These are phyloP conservation scores for Mycena alexandri DNA, from an alignment of 768 basidiomycete species.

Conservation along the genomic window DNA sequence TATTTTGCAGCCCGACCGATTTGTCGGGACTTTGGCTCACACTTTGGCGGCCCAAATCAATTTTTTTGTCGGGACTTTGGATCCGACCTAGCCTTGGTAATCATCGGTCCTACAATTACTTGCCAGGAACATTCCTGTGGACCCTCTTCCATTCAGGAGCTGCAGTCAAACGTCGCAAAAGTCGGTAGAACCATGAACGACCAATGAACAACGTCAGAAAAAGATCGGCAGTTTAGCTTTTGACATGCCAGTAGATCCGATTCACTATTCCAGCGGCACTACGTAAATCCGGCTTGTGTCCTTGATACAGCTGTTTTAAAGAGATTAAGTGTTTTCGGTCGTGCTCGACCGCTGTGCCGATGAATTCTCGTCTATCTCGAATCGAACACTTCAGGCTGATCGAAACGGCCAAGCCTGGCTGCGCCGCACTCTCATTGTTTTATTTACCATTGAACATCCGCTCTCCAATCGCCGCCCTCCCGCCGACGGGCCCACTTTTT, in stretches of 20 bases:
- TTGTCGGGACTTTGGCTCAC: too few relatives aligned
- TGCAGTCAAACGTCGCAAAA: too few relatives aligned
- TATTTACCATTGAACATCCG: constrained; percentile 20
- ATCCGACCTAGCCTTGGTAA: too few relatives aligned
- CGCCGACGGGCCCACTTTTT: constrained; percentile 17
- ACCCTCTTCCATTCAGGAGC: too few relatives aligned
- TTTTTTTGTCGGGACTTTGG: too few relatives aligned
- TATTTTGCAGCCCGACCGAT: too few relatives aligned
- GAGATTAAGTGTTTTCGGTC: constrained; percentile 18
- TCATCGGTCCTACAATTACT: too few relatives aligned
- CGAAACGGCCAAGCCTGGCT: constrained; percentile 21
- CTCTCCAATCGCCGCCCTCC: constrained; percentile 22
- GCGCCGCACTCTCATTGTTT: constrained; percentile 21
- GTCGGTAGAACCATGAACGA: too few relatives aligned
- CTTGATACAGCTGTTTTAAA: constrained; percentile 24
- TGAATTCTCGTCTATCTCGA: constrained; percentile 20
- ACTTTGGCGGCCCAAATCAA: too few relatives aligned
- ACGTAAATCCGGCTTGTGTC: constrained; percentile 21
- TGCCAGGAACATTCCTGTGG: too few relatives aligned
- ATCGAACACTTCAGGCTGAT: constrained; percentile 24
- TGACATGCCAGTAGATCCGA: constrained; percentile 22
- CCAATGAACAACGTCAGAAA: too few relatives aligned
- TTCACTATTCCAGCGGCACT: constrained; percentile 21
- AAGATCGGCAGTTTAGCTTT: constrained; percentile 21
- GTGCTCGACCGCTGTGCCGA: constrained; percentile 24